phyloP scores from a whole-genome alignment of 1,284 basidiomycete genomes.

The Neotropicomus parvogracilis region DNA sequence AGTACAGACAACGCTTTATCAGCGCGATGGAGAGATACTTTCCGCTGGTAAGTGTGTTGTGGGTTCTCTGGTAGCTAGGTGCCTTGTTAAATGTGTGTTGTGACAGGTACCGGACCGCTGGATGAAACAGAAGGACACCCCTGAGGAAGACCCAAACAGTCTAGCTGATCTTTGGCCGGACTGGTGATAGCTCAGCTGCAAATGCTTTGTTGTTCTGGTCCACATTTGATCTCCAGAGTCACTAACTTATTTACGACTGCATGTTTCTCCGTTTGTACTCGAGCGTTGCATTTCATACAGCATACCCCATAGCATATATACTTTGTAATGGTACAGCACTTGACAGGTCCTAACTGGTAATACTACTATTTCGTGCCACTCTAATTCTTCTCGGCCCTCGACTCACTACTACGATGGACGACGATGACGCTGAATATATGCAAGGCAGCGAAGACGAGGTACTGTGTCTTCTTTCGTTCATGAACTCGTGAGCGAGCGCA shows the following conservation, averaged over 20 bases:
- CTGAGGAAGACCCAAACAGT: constrained; percentile 67
- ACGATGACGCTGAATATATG: constrained; percentile 88
- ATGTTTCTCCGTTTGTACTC: constrained; percentile 10
- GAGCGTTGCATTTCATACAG: constrained; percentile 14
- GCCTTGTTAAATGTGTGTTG: constrained; percentile 2
- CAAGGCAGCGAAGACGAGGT: constrained; percentile 82
- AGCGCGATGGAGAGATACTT: constrained; percentile 93
- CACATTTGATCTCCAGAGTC: constrained; percentile 4
- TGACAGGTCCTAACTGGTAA: no score
- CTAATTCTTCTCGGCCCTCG: no score
- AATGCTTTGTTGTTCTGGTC: constrained; percentile 1
- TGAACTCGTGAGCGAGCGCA: background rate
- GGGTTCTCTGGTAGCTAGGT: background rate
- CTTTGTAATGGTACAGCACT: constrained; percentile 19
- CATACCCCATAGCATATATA: constrained; percentile 24
- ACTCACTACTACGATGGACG: constrained; percentile 58
- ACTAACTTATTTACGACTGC: background rate
- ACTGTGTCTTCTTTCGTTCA: constrained; percentile 16
- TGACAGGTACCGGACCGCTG: constrained; percentile 76
- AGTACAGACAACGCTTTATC: constrained; percentile 86
- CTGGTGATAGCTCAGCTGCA: constrained; percentile 35
- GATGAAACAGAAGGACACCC: constrained; percentile 77
- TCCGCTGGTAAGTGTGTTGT: constrained; percentile 55
- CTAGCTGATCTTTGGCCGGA: constrained; percentile 51
- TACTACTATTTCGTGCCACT: no score